Conservation (phyloP, 2,329 filamentous ascomycete genomes). For the Helicocarpus griseus region DNA sequence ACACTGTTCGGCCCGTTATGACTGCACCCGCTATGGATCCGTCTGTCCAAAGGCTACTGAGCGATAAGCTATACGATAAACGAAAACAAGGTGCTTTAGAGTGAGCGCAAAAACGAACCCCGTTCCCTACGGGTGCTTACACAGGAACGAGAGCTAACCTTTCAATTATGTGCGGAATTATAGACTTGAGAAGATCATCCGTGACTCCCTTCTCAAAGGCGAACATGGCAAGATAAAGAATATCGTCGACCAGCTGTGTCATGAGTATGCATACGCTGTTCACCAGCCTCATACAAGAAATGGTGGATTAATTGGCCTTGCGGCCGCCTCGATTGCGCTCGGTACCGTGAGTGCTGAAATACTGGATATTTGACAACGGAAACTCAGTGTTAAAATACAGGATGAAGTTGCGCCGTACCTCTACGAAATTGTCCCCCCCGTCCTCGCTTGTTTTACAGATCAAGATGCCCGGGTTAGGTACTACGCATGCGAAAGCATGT, state of each 20-base stretch:
- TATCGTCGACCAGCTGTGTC: constrained; percentile 91
- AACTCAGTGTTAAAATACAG: constrained; percentile 14
- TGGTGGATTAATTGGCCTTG: constrained; percentile 88
- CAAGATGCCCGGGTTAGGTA: constrained; percentile 96
- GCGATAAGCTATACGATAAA: constrained; percentile 98
- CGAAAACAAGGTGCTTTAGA: constrained; percentile 93
- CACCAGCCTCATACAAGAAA: constrained; percentile 95
- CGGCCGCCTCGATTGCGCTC: constrained; percentile 89
- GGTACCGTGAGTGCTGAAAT: constrained; percentile 60
- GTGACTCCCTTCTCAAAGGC: constrained; percentile 65
- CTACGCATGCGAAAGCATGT: constrained; percentile 99
- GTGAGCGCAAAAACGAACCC: constrained; percentile 43
- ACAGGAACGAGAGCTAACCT: neutral
- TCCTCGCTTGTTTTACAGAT: constrained; percentile 93
- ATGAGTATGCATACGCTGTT: constrained; percentile 94
- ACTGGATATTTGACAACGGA: neutral
- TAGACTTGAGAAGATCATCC: constrained; percentile 82
- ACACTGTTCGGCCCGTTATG: constrained; percentile 4
- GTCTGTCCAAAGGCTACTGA: constrained; percentile 79
- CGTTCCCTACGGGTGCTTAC: too few relatives aligned
- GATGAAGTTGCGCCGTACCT: constrained; percentile 88
- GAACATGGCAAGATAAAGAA: constrained; percentile 73
- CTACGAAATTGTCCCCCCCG: constrained; percentile 87
- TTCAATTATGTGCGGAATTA: neutral
- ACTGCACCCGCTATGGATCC: constrained; percentile 57